phyloP scores from a whole-genome alignment of 2,329 filamentous ascomycete genomes.

The Sporothrix curviconia region DNA sequence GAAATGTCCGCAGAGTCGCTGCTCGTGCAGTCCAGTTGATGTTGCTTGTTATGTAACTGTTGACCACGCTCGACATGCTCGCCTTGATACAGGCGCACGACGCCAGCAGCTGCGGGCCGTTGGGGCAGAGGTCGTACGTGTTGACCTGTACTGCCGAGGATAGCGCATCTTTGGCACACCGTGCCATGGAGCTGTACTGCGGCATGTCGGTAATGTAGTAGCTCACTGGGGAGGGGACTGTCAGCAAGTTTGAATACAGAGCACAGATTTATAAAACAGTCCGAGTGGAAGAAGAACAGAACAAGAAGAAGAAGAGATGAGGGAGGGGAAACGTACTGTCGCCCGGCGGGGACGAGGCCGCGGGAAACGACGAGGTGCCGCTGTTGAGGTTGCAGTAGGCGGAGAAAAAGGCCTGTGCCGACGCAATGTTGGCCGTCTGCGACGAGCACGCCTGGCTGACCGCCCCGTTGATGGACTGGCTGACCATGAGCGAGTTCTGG shows the following conservation, averaged over 20 bases:
- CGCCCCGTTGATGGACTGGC: constrained; percentile 35
- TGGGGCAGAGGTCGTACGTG: constrained; percentile 36
- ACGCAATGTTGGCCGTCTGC: constrained; percentile 40
- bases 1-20: constrained; percentile 38
- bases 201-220: constrained; percentile 49
- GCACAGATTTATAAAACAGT: no score
- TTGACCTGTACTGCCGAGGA: constrained; percentile 37
- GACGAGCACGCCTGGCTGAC: constrained; percentile 41
- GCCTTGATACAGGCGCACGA: constrained; percentile 48
- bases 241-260: no score
- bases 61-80: constrained; percentile 37
- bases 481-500: constrained; percentile 39
- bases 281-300: no score
- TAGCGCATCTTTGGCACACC: constrained; percentile 40
- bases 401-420: constrained; percentile 43
- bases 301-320: background rate
- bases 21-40: constrained; percentile 41
- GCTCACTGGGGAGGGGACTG: constrained; percentile 34
- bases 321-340: constrained; percentile 35
- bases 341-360: constrained; percentile 41
- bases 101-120: constrained; percentile 42
- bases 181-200: constrained; percentile 37
- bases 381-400: constrained; percentile 46
- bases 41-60: constrained; percentile 35
- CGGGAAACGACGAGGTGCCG: constrained; percentile 44